Conservation (phyloP, 108 stramenopile species). For the Schizochytrium sp. region DNA sequence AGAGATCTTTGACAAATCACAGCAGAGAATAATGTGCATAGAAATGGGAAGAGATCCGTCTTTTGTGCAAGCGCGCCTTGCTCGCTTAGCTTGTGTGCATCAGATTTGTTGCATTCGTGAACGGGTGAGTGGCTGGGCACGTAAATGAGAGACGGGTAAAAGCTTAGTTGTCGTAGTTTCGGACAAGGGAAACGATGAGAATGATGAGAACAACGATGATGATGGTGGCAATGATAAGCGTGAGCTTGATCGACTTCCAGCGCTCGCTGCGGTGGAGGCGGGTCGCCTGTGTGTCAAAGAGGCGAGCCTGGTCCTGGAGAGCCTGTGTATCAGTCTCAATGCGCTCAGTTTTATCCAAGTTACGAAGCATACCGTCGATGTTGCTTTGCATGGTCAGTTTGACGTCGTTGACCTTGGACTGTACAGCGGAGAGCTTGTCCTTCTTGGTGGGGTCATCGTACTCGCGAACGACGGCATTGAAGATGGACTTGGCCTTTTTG, state of each 20-base stretch:
- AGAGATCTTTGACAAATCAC: too few species aligned
- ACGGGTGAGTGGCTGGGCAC: background rate
- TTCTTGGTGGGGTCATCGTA: slow-evolving; percentile 44
- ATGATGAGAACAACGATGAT: slow-evolving; percentile 50
- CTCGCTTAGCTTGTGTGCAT: too few species aligned
- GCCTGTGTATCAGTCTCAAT: slow-evolving; percentile 30
- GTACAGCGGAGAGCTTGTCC: slow-evolving; percentile 55
- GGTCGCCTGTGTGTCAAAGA: slow-evolving; percentile 46
- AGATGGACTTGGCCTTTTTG: slow-evolving; percentile 52
- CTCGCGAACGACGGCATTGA: background rate
- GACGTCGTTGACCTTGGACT: slow-evolving; percentile 56
- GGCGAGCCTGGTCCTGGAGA: slow-evolving; percentile 58
- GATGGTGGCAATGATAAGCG: slow-evolving; percentile 47
- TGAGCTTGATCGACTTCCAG: slow-evolving; percentile 56
- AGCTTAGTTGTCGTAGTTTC: background rate
- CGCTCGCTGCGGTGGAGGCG: slow-evolving; percentile 41
- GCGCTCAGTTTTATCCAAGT: slow-evolving; percentile 50
- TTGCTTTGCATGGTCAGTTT: slow-evolving; percentile 59
- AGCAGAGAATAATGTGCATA: too few species aligned
- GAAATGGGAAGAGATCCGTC: too few species aligned
- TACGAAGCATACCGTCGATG: slow-evolving; percentile 52
- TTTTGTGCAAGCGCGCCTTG: too few species aligned
- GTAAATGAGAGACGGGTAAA: background rate
- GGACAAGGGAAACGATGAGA: slow-evolving; percentile 42
- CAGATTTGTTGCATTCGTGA: too few species aligned